Conservation (phyloP, 345 rosid species). For the Murraya koenigii region DNA sequence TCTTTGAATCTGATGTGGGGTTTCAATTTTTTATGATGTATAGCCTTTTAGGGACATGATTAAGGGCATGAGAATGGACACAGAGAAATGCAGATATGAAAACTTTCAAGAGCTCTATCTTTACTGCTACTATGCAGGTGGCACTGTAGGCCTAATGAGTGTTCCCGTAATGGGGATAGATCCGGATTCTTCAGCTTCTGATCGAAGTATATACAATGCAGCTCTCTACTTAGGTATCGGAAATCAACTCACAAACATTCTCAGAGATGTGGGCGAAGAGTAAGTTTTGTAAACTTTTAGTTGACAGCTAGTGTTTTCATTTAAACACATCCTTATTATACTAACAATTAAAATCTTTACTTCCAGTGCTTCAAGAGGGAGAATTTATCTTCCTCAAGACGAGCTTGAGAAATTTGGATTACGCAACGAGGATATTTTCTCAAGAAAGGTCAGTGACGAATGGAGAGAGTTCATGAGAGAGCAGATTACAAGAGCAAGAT, state of each 20-base stretch:
- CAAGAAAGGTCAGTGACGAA: slow-evolving; percentile 40
- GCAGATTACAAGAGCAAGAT: slow-evolving; percentile 59
- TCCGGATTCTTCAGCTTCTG: slow-evolving; percentile 33
- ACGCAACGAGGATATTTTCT: slow-evolving; percentile 42
- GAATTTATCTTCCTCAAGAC: slow-evolving; percentile 64
- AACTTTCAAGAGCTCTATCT: slow-evolving; percentile 54
- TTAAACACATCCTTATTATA: too few species aligned
- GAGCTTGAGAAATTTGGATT: slow-evolving; percentile 58
- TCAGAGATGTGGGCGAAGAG: slow-evolving; percentile 68
- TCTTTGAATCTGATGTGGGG: neutral
- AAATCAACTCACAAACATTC: slow-evolving; percentile 64
- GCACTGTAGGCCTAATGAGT: slow-evolving; percentile 60
- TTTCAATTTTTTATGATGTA: neutral
- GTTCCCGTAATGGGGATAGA: slow-evolving; percentile 70
- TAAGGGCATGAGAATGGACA: slow-evolving; percentile 69
- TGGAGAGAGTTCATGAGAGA: slow-evolving; percentile 66
- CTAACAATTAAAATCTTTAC: neutral
- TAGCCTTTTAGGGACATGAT: slow-evolving; percentile 71
- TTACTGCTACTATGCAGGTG: slow-evolving; percentile 58
- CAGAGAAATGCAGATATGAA: slow-evolving; percentile 36
- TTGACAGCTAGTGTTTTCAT: neutral
- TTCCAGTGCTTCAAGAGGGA: slow-evolving; percentile 47
- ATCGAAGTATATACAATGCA: slow-evolving; percentile 35
- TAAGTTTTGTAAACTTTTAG: slow-evolving; percentile 19
- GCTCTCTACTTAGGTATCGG: slow-evolving; percentile 60